Base-by-base conservation (phyloP, 352 stramenopile species). In the Phytophthora cryptogea region DNA sequence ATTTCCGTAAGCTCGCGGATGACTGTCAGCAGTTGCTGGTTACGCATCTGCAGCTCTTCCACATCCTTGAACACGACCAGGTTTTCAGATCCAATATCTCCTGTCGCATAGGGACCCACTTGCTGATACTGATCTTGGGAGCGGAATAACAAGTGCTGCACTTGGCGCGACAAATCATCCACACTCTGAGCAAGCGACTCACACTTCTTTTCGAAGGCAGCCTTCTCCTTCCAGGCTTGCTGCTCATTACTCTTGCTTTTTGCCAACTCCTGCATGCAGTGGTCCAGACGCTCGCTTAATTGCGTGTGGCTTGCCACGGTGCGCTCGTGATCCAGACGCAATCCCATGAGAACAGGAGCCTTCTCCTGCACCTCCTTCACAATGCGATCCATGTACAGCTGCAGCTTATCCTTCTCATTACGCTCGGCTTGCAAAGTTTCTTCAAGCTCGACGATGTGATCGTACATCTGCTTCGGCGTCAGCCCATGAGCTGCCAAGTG, bases 331-430 rank as follows among this genome's bases (percentile, higher is more conserved):
- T 98, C 94, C 40, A 96, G 58, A 28, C 92, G 84, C 39, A 98
- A 77, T 8, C 89, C 81, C 58, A 91, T 83, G 39, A 98, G 86
- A 28, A 95, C 74, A 1, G 96, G 94, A 5, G 92, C 90, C 63
- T 96, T 98, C 28, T 85, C 80, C 53, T 96, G 84, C 52, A 98
- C 89, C 58, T 98, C 95, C 48, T 88, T 83, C 33, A 97, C 74
- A 44, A 99, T 96, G 16, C 89, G 90, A 44, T 97, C 75, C 56
- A 98, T 84, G 43, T 94, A 89, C 26, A 97, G 68, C 63, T 98
- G 86, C 11, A 97, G 71, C 43, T 93, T 91, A 35, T 95, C 87
- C 55, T 94, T 96, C 39, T 93, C 83, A 2, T 74, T 76, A 35
- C 76, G 84, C 66, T 97, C 90, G 0, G 78, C 62, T 28, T 82